Evolutionary conservation across 371 early-diverging fungal genomes (phyloP).

Genomic region (Amoeboaphelidium protococcarum): DNA sequence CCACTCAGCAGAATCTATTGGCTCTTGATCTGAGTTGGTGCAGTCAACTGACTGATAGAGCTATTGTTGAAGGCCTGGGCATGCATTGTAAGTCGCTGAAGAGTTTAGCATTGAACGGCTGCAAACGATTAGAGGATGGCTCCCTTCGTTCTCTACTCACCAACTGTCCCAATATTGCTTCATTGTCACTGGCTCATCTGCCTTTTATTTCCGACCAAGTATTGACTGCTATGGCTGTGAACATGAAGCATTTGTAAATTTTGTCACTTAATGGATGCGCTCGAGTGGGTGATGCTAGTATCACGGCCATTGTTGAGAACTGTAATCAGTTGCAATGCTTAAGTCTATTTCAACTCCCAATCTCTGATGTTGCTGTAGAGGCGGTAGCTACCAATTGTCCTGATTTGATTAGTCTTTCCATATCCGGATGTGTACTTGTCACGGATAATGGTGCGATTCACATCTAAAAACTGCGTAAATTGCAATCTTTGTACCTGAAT

Average conservation of each 20-base stretch:
- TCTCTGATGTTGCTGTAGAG: neutral
- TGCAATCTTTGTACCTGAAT: neutral
- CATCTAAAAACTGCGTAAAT: neutral
- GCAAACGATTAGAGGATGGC: neutral
- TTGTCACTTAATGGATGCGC: neutral
- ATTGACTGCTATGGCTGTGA: neutral
- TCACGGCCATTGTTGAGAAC: neutral
- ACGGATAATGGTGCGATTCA: neutral
- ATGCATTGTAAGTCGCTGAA: neutral
- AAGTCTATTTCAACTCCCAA: neutral
- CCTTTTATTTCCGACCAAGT: neutral
- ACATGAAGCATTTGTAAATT: neutral
- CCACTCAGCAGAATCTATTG: neutral
- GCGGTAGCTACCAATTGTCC: neutral
- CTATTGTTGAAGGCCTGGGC: neutral
- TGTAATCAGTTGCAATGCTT: neutral
- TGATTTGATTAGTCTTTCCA: neutral
- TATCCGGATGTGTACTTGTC: neutral
- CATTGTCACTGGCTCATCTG: neutral
- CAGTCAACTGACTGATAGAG: neutral
- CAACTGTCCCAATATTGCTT: neutral
- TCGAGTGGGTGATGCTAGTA: neutral
- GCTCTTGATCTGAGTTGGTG: neutral
- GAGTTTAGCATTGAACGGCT: neutral
- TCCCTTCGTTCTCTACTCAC: neutral